Evolutionary conservation across 106 monocot species (phyloP).

Genomic region (Dendrobium officinale): DNA sequence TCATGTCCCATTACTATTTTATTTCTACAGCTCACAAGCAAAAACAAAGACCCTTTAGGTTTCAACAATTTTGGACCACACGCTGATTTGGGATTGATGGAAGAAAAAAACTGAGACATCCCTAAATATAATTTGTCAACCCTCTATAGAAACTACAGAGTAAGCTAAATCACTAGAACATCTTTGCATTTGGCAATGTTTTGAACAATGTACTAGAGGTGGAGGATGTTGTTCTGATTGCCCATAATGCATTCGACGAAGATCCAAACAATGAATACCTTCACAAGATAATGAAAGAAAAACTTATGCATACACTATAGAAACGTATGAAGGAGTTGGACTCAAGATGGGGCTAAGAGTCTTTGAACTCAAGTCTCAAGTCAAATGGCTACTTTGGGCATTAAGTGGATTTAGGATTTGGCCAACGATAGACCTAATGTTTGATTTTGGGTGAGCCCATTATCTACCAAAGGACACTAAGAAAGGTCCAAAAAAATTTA

Average conservation of each 20-base stretch:
- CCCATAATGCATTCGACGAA: not conserved
- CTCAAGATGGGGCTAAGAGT: not conserved
- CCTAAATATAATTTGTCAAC: slow-evolving; percentile 5
- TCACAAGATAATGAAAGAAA: not conserved
- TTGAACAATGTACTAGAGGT: not conserved
- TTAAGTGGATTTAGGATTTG: no score
- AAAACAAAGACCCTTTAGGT: slow-evolving; percentile 1
- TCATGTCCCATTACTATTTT: no score
- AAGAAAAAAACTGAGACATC: slow-evolving; percentile 11
- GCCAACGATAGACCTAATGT: no score
- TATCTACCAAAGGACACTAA: no score
- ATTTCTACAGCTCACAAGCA: no score
- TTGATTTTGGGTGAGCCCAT: no score
- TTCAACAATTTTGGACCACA: slow-evolving; percentile 14
- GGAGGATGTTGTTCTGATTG: slow-evolving; percentile 1
- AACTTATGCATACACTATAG: not conserved
- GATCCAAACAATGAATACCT: slow-evolving; percentile 3
- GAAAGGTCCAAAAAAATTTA: no score
- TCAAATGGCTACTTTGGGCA: no score
- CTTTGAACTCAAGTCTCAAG: no score
- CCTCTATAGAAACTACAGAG: slow-evolving; percentile 5
- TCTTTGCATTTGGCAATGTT: slow-evolving; percentile 1
- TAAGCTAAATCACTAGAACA: slow-evolving; percentile 6
- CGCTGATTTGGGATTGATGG: slow-evolving; percentile 12
- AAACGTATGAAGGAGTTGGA: not conserved